Evolutionary conservation across 257 asterid species (phyloP).

Genomic region (Rhazya stricta): DNA sequence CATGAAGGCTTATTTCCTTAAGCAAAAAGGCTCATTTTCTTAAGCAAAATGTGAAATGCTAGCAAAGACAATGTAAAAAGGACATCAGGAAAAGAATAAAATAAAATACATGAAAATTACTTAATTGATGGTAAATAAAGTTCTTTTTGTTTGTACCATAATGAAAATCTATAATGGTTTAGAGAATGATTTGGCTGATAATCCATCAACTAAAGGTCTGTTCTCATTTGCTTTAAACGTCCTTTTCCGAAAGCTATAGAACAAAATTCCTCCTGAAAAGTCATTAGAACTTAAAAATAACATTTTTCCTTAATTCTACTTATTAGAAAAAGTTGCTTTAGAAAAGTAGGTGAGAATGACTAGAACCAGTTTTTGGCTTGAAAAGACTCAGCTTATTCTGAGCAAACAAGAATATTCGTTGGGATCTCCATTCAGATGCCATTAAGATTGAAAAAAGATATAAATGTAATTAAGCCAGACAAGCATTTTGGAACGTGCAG

Average conservation of each 20-base stretch:
- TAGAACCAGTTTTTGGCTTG: neutral
- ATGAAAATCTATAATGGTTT: neutral
- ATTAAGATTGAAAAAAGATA: neutral
- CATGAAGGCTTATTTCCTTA: neutral
- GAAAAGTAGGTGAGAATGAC: neutral
- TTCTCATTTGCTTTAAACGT: neutral
- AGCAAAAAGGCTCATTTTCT: neutral
- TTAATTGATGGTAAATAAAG: neutral
- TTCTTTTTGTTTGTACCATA: neutral
- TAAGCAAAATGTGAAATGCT: neutral
- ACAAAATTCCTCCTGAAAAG: neutral
- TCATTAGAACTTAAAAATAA: neutral
- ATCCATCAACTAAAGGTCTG: neutral
- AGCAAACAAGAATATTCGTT: neutral
- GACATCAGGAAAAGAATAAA: neutral
- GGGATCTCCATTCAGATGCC: neutral
- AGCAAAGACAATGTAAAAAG: neutral
- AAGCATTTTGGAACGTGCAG: neutral
- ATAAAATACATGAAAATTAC: neutral
- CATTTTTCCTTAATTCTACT: neutral
- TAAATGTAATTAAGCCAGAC: neutral
- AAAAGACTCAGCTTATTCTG: neutral
- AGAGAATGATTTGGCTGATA: neutral
- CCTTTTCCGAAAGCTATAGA: neutral
- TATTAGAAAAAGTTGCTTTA: neutral